These are phyloP conservation scores for Thelonectria olida DNA, from an alignment of 2,329 filamentous ascomycete genomes.

Conservation along the genomic window DNA sequence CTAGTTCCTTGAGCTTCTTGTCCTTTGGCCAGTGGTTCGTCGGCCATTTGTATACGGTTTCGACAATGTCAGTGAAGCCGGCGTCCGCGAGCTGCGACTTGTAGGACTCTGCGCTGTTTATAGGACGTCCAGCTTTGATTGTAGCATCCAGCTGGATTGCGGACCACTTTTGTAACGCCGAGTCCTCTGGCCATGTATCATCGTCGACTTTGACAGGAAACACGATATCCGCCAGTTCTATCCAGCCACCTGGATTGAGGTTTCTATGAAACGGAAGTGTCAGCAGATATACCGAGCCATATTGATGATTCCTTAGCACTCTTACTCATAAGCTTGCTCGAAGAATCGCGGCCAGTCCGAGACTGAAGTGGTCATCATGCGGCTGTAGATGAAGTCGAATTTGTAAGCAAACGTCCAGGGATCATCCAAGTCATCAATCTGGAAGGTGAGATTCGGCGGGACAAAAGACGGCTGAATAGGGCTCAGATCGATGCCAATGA, in stretches of 20 bases:
- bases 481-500: no score
- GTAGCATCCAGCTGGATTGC: conserved; percentile 38
- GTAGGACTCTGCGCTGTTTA: conserved; percentile 32
- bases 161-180: no score
- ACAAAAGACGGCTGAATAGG: conserved; percentile 30
- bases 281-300: no score
- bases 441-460: conserved; percentile 36
- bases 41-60: conserved; percentile 57
- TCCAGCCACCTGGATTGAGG: no score
- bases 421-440: conserved; percentile 38
- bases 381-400: conserved; percentile 37
- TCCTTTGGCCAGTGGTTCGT: conserved; percentile 60
- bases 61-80: conserved; percentile 59
- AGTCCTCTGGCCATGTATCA: no score
- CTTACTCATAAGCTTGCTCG: conserved; percentile 27
- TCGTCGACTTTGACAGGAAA: no score
- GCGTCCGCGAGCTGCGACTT: conserved; percentile 51
- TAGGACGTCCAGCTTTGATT: conserved; percentile 38
- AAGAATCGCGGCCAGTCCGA: conserved; percentile 34
- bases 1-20: conserved; percentile 58
- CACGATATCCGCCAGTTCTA: no score
- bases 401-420: conserved; percentile 32
- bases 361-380: conserved; percentile 34
- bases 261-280: no score
- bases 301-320: no score